Conservation (phyloP, 345 rosid genomes). For the Populus deltoides region DNA sequence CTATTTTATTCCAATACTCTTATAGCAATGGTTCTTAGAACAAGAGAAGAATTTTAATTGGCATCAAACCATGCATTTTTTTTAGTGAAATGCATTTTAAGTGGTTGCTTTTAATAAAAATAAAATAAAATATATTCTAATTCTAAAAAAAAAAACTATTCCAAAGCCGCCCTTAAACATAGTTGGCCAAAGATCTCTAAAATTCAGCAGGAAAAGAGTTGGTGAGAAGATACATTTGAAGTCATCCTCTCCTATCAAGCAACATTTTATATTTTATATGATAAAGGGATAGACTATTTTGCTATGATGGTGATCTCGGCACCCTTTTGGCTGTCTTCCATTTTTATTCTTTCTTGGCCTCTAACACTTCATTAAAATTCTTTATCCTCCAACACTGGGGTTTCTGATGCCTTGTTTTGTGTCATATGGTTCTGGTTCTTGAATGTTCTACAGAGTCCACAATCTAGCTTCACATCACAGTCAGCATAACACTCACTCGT, state of each 20-base stretch:
- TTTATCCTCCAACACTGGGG: conserved; percentile 19
- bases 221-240: background rate
- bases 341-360: conserved; percentile 9
- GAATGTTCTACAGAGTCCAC: conserved; percentile 1
- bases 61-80: background rate
- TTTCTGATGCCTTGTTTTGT: conserved; percentile 22
- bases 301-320: conserved; percentile 13
- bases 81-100: background rate
- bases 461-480: background rate
- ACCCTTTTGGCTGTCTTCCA: conserved; percentile 24
- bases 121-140: background rate
- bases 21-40: background rate
- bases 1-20: background rate
- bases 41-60: background rate
- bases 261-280: background rate
- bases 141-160: background rate
- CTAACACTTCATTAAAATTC: conserved; percentile 10
- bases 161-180: background rate
- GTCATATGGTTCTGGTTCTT: conserved; percentile 4
- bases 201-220: background rate
- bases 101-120: background rate
- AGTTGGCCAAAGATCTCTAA: background rate
- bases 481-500: background rate
- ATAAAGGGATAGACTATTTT: background rate
- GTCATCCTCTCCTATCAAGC: conserved; percentile 1